phyloP scores from a whole-genome alignment of 2,329 filamentous ascomycete species.

The Xylariaceae sp. region DNA sequence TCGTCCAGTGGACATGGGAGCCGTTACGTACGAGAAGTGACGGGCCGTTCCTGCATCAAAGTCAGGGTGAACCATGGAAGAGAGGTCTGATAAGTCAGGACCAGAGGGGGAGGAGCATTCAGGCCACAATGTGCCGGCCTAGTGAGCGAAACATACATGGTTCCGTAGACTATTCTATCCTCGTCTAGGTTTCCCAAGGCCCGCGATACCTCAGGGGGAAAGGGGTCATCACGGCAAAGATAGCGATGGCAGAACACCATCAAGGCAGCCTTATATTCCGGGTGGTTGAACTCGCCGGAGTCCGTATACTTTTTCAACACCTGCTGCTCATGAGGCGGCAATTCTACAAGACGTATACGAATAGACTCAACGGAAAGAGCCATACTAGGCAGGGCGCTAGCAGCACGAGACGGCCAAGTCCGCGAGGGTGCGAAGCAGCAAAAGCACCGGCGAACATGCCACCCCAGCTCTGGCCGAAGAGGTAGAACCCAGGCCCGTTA shows the following conservation, averaged over 20 bases:
- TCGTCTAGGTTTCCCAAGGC: conserved; percentile 13
- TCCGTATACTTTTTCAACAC: conserved; percentile 5
- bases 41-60: no score
- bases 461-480: conserved; percentile 20
- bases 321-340: conserved; percentile 9
- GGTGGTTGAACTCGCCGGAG: conserved; percentile 10
- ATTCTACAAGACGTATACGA: neutral
- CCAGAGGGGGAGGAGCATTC: no score
- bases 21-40: neutral
- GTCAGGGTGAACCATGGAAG: no score
- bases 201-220: conserved; percentile 8
- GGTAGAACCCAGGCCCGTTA: conserved; percentile 12
- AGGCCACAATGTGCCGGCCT: no score
- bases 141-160: no score
- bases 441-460: conserved; percentile 17
- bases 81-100: no score
- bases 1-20: no score
- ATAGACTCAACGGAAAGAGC: conserved; percentile 4
- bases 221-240: conserved; percentile 12
- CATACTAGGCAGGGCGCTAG: conserved; percentile 11
- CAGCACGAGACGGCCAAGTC: conserved; percentile 15
- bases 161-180: no score
- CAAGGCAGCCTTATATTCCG: conserved; percentile 5
- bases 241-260: conserved; percentile 5
- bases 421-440: conserved; percentile 9